These are phyloP conservation scores for Boletus bicolor DNA, from an alignment of 768 basidiomycete species.

Conservation along the genomic window DNA sequence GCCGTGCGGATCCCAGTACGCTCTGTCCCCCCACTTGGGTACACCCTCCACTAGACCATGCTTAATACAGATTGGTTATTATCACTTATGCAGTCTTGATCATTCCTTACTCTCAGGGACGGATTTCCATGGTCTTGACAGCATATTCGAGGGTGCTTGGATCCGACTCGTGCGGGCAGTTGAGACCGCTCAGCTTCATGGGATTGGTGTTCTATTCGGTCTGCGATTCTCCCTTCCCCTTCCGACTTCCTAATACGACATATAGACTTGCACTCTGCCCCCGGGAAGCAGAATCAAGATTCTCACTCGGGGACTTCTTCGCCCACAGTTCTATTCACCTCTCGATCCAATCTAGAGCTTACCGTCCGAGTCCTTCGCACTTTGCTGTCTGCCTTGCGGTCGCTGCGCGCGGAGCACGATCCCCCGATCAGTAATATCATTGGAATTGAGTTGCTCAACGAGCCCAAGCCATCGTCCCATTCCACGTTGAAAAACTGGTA, in stretches of 20 bases:
- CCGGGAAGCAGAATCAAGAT: conserved; percentile 72
- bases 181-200: conserved; percentile 48
- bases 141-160: conserved; percentile 68
- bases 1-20: conserved; percentile 61
- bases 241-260: conserved; percentile 17
- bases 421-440: conserved; percentile 44
- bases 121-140: conserved; percentile 52
- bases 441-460: conserved; percentile 59
- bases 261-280: conserved; percentile 70
- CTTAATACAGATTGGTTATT: conserved; percentile 60
- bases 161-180: conserved; percentile 56
- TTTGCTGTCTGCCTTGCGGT: conserved; percentile 33
- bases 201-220: conserved; percentile 77
- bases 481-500: conserved; percentile 62
- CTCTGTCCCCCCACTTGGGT: conserved; percentile 37
- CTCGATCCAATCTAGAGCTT: conserved; percentile 40
- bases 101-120: conserved; percentile 58
- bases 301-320: conserved; percentile 63
- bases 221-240: conserved; percentile 9
- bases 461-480: conserved; percentile 53
- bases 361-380: conserved; percentile 48
- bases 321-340: conserved; percentile 47
- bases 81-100: conserved; percentile 62
- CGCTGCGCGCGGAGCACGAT: conserved; percentile 50
- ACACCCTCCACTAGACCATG: background rate